These are phyloP conservation scores for Ensete ventricosum DNA, from an alignment of 176 grass and related monocot species.

Conservation along the genomic window DNA sequence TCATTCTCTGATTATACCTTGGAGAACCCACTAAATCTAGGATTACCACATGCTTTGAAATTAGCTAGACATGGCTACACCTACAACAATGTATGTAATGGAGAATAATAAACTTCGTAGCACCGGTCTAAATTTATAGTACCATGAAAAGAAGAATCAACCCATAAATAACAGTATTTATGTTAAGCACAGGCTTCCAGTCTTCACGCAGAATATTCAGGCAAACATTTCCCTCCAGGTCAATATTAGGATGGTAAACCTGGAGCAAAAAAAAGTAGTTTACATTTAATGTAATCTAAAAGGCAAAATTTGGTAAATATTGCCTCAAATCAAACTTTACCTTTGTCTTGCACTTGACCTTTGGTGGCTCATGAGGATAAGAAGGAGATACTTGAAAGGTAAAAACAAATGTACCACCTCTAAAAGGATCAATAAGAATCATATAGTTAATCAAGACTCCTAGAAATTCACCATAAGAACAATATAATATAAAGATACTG, in stretches of 20 bases:
- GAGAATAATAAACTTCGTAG: background rate
- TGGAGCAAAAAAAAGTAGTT: constrained; percentile 14
- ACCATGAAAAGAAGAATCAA: constrained; percentile 86
- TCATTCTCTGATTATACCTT: background rate
- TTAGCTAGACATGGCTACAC: constrained; percentile 10
- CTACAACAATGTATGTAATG: background rate
- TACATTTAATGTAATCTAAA: background rate
- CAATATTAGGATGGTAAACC: constrained; percentile 93
- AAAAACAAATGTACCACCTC: constrained; percentile 61
- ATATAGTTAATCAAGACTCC: background rate
- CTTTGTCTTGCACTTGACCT: constrained; percentile 95
- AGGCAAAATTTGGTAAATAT: constrained; percentile 8
- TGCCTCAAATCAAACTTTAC: constrained; percentile 23
- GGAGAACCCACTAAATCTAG: background rate
- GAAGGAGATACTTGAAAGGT: constrained; percentile 76
- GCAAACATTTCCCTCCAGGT: constrained; percentile 85
- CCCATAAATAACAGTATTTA: constrained; percentile 76
- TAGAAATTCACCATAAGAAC: background rate
- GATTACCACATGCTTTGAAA: too few relatives aligned
- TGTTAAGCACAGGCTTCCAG: constrained; percentile 89
- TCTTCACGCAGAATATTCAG: constrained; percentile 86
- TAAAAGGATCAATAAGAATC: constrained; percentile 12
- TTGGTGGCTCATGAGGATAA: constrained; percentile 88
- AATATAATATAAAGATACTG: background rate
- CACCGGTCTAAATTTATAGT: background rate